Base-by-base conservation (phyloP, 345 rosid species). In the Dimocarpus longan region DNA sequence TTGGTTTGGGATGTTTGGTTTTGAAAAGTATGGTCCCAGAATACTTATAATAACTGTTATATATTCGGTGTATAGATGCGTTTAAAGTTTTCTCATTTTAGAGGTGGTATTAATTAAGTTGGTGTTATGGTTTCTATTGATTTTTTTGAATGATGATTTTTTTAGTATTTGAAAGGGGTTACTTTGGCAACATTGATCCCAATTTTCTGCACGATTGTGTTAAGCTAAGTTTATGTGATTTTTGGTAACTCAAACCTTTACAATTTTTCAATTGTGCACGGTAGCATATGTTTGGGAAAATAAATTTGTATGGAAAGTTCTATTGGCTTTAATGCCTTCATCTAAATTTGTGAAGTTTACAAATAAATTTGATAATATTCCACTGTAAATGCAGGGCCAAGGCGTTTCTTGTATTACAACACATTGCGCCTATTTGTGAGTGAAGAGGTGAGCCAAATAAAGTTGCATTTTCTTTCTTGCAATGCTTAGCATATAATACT, bases 381-480 rank as follows among this genome's bases (percentile, higher is more conserved):
- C 50, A 71, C 37, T 56, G 10, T 52, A 59, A 26, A 21, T 82
- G 83, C 90, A 96, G 99, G 89, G 84, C 93, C 98, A 5, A 90
- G 99, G 84, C 88, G 88, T 63, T 82, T 90, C 81, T 77, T 96
- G 80, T 94, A 92, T 81, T 86, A 90, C 92, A 93, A 76, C 67
- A 82, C 92, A 28, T 1, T 88, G 85, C 97, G 89, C 5, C 82
- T 88, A 82, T 80, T 95, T 64, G 48, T 67, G 66, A 94, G 90
- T 12, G 97, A 95, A 87, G 97, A 91, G 97, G 98, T 91, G 40
- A 87, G 87, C 69, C 37, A 6, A 71, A 76, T 10, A 42, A 8
- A 22, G 3, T 54, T 32, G 4, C 37, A 46, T 7, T 46, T 46
- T 46, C 15, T 44, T 52, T 60, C 16, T 46, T 19, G 48, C 48